Base-by-base conservation (phyloP, 192 early-diverging fungal genomes). In the Geranomyces variabilis region DNA sequence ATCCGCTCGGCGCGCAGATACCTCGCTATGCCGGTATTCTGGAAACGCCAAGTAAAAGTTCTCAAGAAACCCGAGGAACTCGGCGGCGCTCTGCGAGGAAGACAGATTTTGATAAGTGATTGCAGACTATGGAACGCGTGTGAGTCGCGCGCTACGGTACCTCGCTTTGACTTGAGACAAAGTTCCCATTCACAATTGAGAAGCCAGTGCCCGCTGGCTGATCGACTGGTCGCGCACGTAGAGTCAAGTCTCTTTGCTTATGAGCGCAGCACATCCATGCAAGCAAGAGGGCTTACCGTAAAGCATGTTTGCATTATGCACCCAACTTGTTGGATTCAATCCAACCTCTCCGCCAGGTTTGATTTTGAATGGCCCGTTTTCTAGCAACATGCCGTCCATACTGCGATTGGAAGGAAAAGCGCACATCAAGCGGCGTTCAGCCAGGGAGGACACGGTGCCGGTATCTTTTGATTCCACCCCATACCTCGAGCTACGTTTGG, bases 141-240 rank as follows among this genome's bases (percentile, higher is more conserved):
- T n/a, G 46, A 10, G 19, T 13, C 10, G 15, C n/a, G 4, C n/a
- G n/a, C 7, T 17, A 26, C 51, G 6, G 29, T 55, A 67, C 66
- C 66, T 67, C 48, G 21, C 24, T 22, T 41, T 62, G 58, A 13
- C 22, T 70, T 17, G 36, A 8, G 22, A 36, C 70, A 44, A 44
- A 73, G 0, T 5, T 41, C 17, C 48, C 44, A 49, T 66, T 36
- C 22, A 8, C 48, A 30, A 44, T 58, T 13, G 71, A 70, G 51
- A 79, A 89, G 0, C 90, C 89, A 0, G 89, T 90, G 28, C 87
- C 89, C 22, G 82, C 79, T 7, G 90, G 90, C 79, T 91, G 90
- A 73, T 91, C 90, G 0, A 91, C 74, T 75, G 46, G 28, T 9
- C 28, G 33, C 43, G n/a, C n/a, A 62, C 29, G 10, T 10, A 10